A percentile compares a stretch with the other conserved stretches of the same genome.
These are phyloP conservation scores for Ophiostoma himal-ulmi DNA, from an alignment of 2,329 filamentous ascomycete species.

Conservation along the genomic window DNA sequence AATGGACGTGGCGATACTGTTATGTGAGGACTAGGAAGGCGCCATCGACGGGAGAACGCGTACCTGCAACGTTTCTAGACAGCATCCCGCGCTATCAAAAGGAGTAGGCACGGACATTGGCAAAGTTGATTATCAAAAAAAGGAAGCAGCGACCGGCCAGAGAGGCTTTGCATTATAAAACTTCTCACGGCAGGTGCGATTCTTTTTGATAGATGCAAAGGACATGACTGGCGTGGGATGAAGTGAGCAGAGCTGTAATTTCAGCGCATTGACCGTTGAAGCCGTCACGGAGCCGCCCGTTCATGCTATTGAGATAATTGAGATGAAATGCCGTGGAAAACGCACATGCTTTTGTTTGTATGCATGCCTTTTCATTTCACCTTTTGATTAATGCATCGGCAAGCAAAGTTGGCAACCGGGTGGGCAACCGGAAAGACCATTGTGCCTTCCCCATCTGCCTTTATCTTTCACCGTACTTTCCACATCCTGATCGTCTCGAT, in stretches of 20 bases:
- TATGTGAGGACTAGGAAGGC: constrained; percentile 1
- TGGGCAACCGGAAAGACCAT: background rate
- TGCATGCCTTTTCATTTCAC: background rate
- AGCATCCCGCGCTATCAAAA: background rate
- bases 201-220: background rate
- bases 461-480: constrained; percentile 7
- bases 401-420: background rate
- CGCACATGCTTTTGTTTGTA: background rate
- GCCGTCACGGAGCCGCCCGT: background rate
- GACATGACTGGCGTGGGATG: background rate
- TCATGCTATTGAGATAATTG: background rate
- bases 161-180: background rate
- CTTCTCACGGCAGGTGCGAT: background rate
- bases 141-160: constrained; percentile 1
- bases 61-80: background rate
- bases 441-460: background rate
- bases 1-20: background rate
- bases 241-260: background rate
- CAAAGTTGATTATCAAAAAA: background rate
- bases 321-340: background rate
- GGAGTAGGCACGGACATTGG: background rate
- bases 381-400: background rate
- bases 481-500: background rate
- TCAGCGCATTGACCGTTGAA: background rate
- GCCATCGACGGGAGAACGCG: background rate